A percentile compares a stretch with the other conserved stretches of the same genome.
Conservation (phyloP, 2,329 filamentous ascomycete species). For the Colletotrichum higginsianum region DNA sequence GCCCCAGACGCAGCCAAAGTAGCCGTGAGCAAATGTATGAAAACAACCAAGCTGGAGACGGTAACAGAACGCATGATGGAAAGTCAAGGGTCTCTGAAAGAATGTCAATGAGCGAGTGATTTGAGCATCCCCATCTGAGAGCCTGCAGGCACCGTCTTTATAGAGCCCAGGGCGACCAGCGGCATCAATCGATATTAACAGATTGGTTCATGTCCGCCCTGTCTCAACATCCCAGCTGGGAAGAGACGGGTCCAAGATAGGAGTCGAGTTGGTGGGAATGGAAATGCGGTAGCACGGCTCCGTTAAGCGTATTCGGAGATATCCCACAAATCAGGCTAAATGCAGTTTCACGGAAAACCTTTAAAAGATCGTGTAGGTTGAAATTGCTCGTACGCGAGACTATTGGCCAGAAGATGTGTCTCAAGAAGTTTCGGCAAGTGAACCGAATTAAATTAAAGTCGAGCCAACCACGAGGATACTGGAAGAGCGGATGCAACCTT, state of each 20-base stretch:
- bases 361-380: slow-evolving; percentile 3
- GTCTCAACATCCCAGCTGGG: neutral
- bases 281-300: neutral
- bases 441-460: neutral
- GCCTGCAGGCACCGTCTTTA: neutral
- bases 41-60: neutral
- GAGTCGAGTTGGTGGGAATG: neutral
- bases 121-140: neutral
- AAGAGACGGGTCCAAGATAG: neutral
- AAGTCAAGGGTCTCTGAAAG: neutral
- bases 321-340: neutral
- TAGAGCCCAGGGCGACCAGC: too few relatives aligned
- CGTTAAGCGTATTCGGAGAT: neutral
- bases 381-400: neutral
- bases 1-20: neutral
- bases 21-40: neutral
- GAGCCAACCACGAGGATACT: neutral
- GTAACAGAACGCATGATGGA: neutral
- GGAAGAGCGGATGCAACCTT: neutral
- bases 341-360: neutral
- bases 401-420: neutral
- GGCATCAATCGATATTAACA: too few relatives aligned
- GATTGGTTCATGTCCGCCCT: too few relatives aligned
- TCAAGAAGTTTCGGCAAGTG: neutral
- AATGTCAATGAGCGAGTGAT: neutral